Evolutionary conservation across 2,329 filamentous ascomycete species (phyloP).

Genomic region (Epichloe coenophiala): DNA sequence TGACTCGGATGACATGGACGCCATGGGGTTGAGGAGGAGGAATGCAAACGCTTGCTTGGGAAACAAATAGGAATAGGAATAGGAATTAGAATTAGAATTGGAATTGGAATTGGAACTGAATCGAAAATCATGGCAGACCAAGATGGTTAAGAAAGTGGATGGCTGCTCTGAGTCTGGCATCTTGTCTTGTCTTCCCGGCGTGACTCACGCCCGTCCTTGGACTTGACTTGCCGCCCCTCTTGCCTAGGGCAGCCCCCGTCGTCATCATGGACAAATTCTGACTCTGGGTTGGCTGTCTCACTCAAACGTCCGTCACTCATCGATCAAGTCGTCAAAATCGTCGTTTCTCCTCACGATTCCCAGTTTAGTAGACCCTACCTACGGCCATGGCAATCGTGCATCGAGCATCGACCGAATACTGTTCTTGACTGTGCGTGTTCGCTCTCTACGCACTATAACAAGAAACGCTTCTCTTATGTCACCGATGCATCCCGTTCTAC

Average conservation of each 20-base stretch:
- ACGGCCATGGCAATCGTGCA: conserved; percentile 30
- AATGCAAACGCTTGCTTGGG: neutral
- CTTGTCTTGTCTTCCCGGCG: no score
- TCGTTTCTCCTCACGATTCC: conserved; percentile 21
- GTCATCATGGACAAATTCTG: no score
- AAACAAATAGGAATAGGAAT: neutral
- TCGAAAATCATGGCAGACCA: no score
- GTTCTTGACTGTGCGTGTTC: conserved; percentile 19
- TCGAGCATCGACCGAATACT: conserved; percentile 26
- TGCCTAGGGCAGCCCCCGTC: no score
- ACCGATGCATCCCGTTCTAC: conserved; percentile 29
- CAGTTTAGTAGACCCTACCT: conserved; percentile 36
- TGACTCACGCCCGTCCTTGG: no score
- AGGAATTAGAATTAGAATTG: neutral
- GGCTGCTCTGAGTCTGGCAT: no score
- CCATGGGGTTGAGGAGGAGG: conserved; percentile 21
- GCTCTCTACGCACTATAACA: no score
- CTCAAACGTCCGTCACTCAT: no score
- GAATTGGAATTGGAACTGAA: neutral
- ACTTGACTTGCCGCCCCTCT: no score
- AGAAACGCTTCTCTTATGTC: neutral
- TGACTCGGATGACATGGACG: conserved; percentile 35
- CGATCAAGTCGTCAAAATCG: no score
- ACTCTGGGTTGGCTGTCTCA: no score
- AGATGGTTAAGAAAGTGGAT: no score